Evolutionary conservation across 805 yeast genomes (phyloP).

Genomic region (Pichia kluyveri): DNA sequence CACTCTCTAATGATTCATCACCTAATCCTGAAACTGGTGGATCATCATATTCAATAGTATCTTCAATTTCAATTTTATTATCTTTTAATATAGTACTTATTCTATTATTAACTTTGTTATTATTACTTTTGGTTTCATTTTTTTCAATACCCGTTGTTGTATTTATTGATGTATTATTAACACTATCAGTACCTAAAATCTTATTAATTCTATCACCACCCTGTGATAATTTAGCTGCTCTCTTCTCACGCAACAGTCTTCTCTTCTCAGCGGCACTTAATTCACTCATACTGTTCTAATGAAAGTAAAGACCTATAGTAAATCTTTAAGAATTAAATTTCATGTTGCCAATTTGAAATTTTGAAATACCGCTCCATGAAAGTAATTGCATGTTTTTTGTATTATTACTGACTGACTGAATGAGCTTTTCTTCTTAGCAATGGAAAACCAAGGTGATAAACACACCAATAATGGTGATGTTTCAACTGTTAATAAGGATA

Average conservation of each 20-base stretch:
- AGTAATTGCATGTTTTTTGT: too few species aligned
- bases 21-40: constrained; percentile 8
- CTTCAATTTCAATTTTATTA: neutral
- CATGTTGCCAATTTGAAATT: too few species aligned
- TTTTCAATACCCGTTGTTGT: neutral
- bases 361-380: too few species aligned
- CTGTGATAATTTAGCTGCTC: constrained; percentile 54
- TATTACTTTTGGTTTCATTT: too few species aligned
- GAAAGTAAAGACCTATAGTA: too few species aligned
- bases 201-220: constrained; percentile 47
- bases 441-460: too few species aligned
- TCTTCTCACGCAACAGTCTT: constrained; percentile 48
- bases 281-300: constrained; percentile 11
- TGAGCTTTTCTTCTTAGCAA: too few species aligned
- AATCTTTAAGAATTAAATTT: too few species aligned
- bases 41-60: constrained; percentile 6
- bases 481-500: too few species aligned
- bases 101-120: neutral
- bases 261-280: constrained; percentile 50
- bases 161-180: neutral
- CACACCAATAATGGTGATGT: too few species aligned
- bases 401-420: too few species aligned
- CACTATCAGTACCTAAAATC: constrained; percentile 28
- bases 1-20: constrained; percentile 12
- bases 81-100: neutral